Evolutionary conservation across 371 early-diverging fungal genomes (phyloP).

Genomic region (Circinella umbellata): DNA sequence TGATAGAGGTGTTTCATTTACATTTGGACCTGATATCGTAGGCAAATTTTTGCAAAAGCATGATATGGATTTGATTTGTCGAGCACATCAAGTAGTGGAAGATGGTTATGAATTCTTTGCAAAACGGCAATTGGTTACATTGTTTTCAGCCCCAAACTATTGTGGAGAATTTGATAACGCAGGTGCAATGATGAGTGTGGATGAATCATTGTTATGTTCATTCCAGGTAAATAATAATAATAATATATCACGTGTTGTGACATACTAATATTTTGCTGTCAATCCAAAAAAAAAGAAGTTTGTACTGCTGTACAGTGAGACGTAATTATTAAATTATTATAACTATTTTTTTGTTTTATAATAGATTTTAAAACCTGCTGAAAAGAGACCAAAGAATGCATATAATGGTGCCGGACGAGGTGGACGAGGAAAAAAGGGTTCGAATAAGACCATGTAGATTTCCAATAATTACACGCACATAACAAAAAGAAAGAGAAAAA

Average conservation of each 20-base stretch:
- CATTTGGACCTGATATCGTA: constrained; percentile 90
- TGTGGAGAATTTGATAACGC: constrained; percentile 98
- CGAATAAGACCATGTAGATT: constrained; percentile 20
- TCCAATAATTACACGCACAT: no score
- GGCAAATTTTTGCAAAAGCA: constrained; percentile 84
- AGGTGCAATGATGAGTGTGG: constrained; percentile 95
- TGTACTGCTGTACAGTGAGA: neutral
- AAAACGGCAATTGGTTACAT: constrained; percentile 89
- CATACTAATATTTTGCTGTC: neutral
- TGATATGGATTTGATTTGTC: constrained; percentile 91
- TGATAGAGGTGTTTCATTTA: constrained; percentile 95
- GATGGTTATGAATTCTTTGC: constrained; percentile 99
- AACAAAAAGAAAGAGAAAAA: no score
- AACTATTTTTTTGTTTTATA: neutral
- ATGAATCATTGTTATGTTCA: constrained; percentile 88
- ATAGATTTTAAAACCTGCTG: constrained; percentile 38
- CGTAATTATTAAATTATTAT: neutral
- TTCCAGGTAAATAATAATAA: constrained; percentile 59
- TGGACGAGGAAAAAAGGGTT: constrained; percentile 22
- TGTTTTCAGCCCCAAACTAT: constrained; percentile 98
- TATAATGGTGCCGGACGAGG: constrained; percentile 24
- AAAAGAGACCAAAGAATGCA: constrained; percentile 32
- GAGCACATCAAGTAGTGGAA: constrained; percentile 98
- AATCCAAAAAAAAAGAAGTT: neutral
- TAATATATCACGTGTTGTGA: neutral